Percentiles rank a stretch among this genome's conserved stretches.
Conservation (phyloP, 1,284 basidiomycete species). For the Garcileccinum viscosum region DNA sequence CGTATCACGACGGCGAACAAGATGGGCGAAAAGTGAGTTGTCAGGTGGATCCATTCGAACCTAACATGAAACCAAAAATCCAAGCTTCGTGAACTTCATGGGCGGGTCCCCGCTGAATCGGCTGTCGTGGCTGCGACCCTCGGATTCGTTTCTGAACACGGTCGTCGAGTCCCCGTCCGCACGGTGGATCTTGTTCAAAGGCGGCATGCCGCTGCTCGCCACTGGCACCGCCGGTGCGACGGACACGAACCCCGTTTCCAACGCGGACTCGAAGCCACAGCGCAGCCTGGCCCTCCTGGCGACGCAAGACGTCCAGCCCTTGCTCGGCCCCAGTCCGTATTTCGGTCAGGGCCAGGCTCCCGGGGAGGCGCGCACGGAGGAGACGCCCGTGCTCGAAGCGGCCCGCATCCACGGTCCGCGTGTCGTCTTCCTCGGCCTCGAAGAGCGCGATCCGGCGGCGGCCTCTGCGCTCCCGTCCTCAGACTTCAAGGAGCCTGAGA, state of each 20-base stretch:
- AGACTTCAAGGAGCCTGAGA: slow-evolving; percentile 59
- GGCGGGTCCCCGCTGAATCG: slow-evolving; percentile 83
- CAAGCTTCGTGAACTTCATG: slow-evolving; percentile 39
- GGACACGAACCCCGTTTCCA: not conserved
- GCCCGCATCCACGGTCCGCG: slow-evolving; percentile 63
- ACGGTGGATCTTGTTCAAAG: slow-evolving; percentile 77
- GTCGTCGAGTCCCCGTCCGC: slow-evolving; percentile 64
- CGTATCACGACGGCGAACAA: slow-evolving; percentile 13
- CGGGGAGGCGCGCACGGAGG: slow-evolving; percentile 49
- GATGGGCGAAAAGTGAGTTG: slow-evolving; percentile 40
- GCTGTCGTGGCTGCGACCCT: slow-evolving; percentile 82
- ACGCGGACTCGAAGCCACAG: slow-evolving; percentile 12
- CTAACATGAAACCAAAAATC: not conserved
- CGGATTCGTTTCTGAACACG: slow-evolving; percentile 73
- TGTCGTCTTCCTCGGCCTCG: slow-evolving; percentile 79
- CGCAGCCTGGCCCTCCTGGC: slow-evolving; percentile 57
- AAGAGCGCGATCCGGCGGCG: slow-evolving; percentile 60
- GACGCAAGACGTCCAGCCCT: slow-evolving; percentile 56
- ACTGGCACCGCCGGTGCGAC: slow-evolving; percentile 32
- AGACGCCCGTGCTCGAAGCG: slow-evolving; percentile 61
- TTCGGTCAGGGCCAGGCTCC: slow-evolving; percentile 71
- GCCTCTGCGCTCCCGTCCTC: slow-evolving; percentile 63
- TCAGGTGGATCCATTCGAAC: not conserved
- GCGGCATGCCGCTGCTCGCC: slow-evolving; percentile 66
- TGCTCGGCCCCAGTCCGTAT: slow-evolving; percentile 54